These are phyloP conservation scores for Orbilia quercus DNA, from an alignment of 2,329 filamentous ascomycete genomes.

Conservation along the genomic window DNA sequence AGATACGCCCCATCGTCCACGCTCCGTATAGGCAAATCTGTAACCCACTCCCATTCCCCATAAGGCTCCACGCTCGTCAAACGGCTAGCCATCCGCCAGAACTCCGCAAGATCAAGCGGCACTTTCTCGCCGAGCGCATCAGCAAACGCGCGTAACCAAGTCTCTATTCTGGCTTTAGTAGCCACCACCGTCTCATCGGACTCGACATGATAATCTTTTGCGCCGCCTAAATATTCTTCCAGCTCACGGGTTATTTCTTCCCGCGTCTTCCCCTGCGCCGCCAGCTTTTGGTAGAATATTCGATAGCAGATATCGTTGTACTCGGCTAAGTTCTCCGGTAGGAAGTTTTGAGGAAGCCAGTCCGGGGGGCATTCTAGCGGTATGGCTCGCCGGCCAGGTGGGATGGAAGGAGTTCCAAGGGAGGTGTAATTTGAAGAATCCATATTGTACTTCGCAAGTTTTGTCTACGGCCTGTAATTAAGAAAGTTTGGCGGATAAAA, in stretches of 20 bases:
- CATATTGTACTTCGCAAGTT: too few species aligned
- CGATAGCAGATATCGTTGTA: not conserved
- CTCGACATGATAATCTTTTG: not conserved
- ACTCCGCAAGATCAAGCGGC: not conserved
- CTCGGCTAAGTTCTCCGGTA: conserved; percentile 1
- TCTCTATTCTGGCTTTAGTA: not conserved
- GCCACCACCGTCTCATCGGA: not conserved
- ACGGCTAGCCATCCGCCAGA: not conserved
- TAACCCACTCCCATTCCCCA: conserved; percentile 1
- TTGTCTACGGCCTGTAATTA: too few species aligned
- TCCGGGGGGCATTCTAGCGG: conserved; percentile 1
- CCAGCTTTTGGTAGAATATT: not conserved
- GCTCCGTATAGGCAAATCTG: not conserved
- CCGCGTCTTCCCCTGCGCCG: not conserved
- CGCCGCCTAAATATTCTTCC: not conserved
- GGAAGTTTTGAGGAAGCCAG: not conserved
- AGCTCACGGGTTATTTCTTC: not conserved
- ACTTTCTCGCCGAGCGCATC: not conserved
- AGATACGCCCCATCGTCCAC: not conserved
- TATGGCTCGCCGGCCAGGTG: too few species aligned
- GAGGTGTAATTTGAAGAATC: too few species aligned
- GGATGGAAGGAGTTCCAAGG: too few species aligned
- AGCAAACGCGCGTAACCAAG: not conserved
- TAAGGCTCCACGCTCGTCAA: not conserved
- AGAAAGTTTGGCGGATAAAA: too few species aligned